Evolutionary conservation across 1,139 yeast genomes (phyloP), one percentile per base, ranked within the genome.

Genomic region (Nakaseomyces glabratus): DNA sequence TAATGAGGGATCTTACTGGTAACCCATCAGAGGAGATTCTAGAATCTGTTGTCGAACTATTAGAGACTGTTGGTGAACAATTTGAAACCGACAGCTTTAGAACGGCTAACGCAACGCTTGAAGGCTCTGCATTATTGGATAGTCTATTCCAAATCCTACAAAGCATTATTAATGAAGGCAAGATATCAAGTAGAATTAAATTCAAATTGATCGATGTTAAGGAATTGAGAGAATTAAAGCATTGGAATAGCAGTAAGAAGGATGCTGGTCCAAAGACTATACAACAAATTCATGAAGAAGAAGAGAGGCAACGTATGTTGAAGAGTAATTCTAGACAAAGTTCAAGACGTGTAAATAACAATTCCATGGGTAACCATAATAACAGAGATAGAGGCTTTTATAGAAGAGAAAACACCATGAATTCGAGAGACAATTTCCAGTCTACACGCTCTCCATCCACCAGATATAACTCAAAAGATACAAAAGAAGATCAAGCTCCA

Each of bases 201-300:
- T 90, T 86, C 62, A 82, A 79, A 76, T 71, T 90, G 55, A 66
- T 86, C 76, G 98, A 90, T 64, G 73, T 90, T 49, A 72, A 73
- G 57, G 97, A 90, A 54, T 66, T 84, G 52, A 76, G 94, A 62
- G 66, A 66, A 41, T 51, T 49, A 24, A 59, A 55, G 29, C 39
- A 51, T 32, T 57, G 61, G 61, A 63, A 62, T 49, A 67, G 67
- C 35, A 62, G 67, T 22, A 55, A 56, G 38, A 70, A 69, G 47
- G 72, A 73, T 38, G 73, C 76, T 51, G 97, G 97, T 34, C 97
- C 97, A 52, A 88, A 86, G 69, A 90, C 96, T 9, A 76, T 90
- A 48, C 73, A 78, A 39, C 93, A 88, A 63, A 85, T 90, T 52
- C 97, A 88, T 58, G 78, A 77, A 53, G 71, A 76, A 47, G 86